Evolutionary conservation across 2,329 filamentous ascomycete genomes (phyloP), one percentile per base, ranked within the genome.

Genomic region (Penicillium sp.): DNA sequence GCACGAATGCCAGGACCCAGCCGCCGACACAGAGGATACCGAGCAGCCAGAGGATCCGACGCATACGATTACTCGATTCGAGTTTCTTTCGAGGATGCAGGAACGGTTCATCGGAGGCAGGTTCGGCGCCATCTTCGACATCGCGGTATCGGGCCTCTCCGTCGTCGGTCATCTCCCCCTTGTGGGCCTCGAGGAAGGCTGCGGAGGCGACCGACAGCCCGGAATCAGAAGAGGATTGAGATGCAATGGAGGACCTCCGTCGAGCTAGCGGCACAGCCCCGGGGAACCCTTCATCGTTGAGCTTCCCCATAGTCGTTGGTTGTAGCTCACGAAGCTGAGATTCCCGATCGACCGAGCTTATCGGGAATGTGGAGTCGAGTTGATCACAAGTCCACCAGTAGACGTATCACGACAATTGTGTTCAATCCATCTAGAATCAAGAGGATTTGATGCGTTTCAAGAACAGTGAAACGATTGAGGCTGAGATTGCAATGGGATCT

Each of bases 1-100:
- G 52, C 31, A 72, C 60, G 32, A 75, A 65, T 0, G 72, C 69
- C 37, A 74, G 53, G n/a, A 67, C 50, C 73, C 73, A 76, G 39
- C 72, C 72, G 11, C 67, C 66, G 24, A 74, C 43, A 32, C 68
- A 72, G 27, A 75, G 58, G n/a, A 66, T 40, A 6, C 66, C 58
- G 22, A 75, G 49, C 6, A 64, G 46, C 70, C 70, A 74, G 32
- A 75, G 55, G 32, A 69, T 46, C 29, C 64, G 63, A 24, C 64
- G 63, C 24, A 66, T 56, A n/a, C 66, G 64, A 50, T 49, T 65
- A 18, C 57, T 51, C 3, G 64, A 58, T 0, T 49, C 26, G 8
- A 50, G 13, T 43, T 64, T 65, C 42, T 60, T 63, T 6, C 54
- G 48, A 1, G 44, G 44, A 1, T 53, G 44, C 6, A 64, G 46